Conservation (phyloP, 805 yeast genomes). For the Yarrowia sp. region DNA sequence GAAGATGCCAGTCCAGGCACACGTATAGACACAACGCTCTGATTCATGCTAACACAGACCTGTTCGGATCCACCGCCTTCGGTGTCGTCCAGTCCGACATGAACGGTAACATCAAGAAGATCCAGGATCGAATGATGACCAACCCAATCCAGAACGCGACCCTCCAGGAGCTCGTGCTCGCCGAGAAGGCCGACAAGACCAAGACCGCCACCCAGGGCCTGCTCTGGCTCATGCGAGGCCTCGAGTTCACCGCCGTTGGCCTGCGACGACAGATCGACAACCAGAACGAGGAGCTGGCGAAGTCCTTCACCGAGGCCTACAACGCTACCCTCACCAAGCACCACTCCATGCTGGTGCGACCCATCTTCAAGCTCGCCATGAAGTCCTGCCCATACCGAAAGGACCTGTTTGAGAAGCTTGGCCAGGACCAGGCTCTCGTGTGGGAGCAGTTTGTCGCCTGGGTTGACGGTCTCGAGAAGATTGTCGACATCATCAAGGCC, state of each 20-base stretch:
- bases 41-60: constrained; percentile 43
- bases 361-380: constrained; percentile 90
- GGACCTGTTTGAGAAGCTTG: constrained; percentile 79
- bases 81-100: constrained; percentile 81
- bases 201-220: constrained; percentile 89
- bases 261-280: constrained; percentile 73
- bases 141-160: constrained; percentile 65
- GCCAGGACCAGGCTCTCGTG: constrained; percentile 70
- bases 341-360: constrained; percentile 79
- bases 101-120: constrained; percentile 80
- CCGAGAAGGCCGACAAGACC: constrained; percentile 64
- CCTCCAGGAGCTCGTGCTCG: constrained; percentile 70
- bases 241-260: constrained; percentile 87
- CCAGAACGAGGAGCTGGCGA: constrained; percentile 62
- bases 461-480: constrained; percentile 72
- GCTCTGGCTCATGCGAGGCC: constrained; percentile 77
- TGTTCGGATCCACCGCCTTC: constrained; percentile 82
- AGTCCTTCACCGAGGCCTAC: constrained; percentile 83
- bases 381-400: constrained; percentile 90
- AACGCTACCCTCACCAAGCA: constrained; percentile 73
- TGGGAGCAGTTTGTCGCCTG: constrained; percentile 62
- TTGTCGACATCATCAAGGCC: constrained; percentile 68
- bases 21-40: too few relatives aligned
- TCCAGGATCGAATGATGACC: constrained; percentile 61
- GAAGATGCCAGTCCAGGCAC: too few relatives aligned